These are phyloP conservation scores for Fusarium papillatum DNA, from an alignment of 2,329 filamentous ascomycete species.

Conservation along the genomic window DNA sequence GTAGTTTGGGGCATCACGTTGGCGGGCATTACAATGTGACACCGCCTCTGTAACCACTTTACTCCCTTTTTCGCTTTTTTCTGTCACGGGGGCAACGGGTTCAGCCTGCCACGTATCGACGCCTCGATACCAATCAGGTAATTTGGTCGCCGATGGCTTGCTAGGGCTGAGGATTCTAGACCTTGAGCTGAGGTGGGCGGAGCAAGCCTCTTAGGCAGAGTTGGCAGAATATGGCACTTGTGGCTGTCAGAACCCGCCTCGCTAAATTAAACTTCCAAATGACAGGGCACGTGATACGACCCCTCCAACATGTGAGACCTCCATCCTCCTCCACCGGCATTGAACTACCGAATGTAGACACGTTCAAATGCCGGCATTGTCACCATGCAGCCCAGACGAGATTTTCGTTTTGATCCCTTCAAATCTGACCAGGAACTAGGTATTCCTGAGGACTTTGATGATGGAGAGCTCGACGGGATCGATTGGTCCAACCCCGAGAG, in stretches of 20 bases:
- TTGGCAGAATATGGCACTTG: not conserved
- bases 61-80: not conserved
- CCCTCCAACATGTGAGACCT: not conserved
- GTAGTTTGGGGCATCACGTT: not conserved
- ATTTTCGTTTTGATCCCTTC: not conserved
- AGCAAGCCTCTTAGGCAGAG: not conserved
- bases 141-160: not conserved
- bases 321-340: not conserved
- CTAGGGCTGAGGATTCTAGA: slow-evolving; percentile 3
- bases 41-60: not conserved
- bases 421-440: not conserved
- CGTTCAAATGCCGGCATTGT: not conserved
- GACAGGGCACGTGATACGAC: not conserved
- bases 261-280: not conserved
- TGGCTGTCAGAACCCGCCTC: not conserved
- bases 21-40: not conserved
- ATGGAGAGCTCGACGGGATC: not conserved
- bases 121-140: not conserved
- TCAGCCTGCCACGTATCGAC: not conserved
- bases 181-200: not conserved
- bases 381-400: not conserved
- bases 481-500: not conserved
- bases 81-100: not conserved
- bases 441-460: not conserved
- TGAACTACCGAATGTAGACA: not conserved